Conservation (phyloP, 2,329 filamentous ascomycete species). For the Graphilbum fragrans region DNA sequence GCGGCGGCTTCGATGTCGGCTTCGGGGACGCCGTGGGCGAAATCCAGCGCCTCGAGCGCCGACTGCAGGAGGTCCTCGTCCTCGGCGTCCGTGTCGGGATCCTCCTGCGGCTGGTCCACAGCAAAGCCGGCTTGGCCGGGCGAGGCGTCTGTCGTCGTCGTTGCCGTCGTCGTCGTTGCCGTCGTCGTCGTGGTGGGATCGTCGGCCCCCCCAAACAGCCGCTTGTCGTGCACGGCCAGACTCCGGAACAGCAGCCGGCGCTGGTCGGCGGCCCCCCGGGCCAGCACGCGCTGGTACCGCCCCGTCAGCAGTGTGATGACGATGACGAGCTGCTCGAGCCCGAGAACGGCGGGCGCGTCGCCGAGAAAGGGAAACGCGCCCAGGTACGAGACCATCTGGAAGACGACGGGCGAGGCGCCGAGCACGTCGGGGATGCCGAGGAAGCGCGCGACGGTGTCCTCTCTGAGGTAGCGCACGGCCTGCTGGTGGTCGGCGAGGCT, state of each 20-base stretch:
- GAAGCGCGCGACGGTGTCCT: conserved; percentile 58
- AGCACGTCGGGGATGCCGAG: conserved; percentile 62
- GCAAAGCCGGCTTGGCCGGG: too few relatives aligned
- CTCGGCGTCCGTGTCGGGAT: conserved; percentile 28
- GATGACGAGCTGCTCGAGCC: conserved; percentile 59
- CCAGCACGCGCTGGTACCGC: conserved; percentile 51
- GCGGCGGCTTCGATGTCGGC: neutral
- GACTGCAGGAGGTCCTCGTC: conserved; percentile 55
- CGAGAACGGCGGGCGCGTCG: conserved; percentile 57
- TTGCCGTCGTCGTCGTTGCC: conserved; percentile 28
- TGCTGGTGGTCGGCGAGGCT: conserved; percentile 51
- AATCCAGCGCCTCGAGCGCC: conserved; percentile 56
- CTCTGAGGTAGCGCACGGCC: conserved; percentile 50
- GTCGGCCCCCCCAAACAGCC: conserved; percentile 21
- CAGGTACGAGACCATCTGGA: conserved; percentile 59
- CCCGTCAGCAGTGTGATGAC: conserved; percentile 63
- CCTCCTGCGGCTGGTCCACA: neutral
- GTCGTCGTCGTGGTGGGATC: too few relatives aligned
- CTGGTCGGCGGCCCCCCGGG: conserved; percentile 43
- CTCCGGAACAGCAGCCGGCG: conserved; percentile 58
- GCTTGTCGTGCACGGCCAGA: conserved; percentile 58
- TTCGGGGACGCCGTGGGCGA: conserved; percentile 23
- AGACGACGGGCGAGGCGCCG: conserved; percentile 53
- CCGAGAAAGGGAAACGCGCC: conserved; percentile 63
- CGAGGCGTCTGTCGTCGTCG: conserved; percentile 46